Base-by-base conservation (phyloP, 441 rosid species). In the Corymbia calophylla region DNA sequence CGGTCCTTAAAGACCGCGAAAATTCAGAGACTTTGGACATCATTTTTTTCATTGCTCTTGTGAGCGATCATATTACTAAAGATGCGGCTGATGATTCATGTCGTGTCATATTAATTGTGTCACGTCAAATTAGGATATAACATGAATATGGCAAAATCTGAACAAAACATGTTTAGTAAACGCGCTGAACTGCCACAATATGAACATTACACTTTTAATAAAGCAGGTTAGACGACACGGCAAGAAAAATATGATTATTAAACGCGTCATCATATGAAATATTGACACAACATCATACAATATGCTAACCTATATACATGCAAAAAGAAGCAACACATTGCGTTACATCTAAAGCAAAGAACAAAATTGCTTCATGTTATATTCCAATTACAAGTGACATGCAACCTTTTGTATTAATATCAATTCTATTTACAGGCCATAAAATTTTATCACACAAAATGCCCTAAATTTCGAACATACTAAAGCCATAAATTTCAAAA, bases 221-320 rank as follows among this genome's bases (percentile, higher is more conserved):
- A 56, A 25, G n/a, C 0, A 25, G 0, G 5, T 58, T 1, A 23
- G n/a, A 58, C 0, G n/a, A 25, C n/a, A 25, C 0, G 14, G 23
- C n/a, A 58, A 0, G 6, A 25, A 14, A 58, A 56, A 56, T 4
- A 25, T 1, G 5, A 0, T 0, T 21, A 56, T 0, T 25, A 10
- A 58, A 23, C 1, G n/a, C 23, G n/a, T 25, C 64, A 0, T 29
- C 64, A 25, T 3, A 58, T 1, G n/a, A 58, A 56, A 58, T 58
- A 29, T 25, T 13, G 25, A 1, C n/a, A 58, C 0, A 6, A 10
- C n/a, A 58, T 29, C 64, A 25, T 58, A 1, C n/a, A 25, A 10
- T 25, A 25, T 58, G 64, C 14, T 25, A 4, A 58, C n/a, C 6
- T 5, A 14, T 25, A 10, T 25, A 58, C n/a, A 58, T 58, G 64